A percentile compares a stretch with the other conserved stretches of the same genome.
phyloP scores from a whole-genome alignment of 2,329 filamentous ascomycete genomes.

The Pyrenophora tritici-repentis region DNA sequence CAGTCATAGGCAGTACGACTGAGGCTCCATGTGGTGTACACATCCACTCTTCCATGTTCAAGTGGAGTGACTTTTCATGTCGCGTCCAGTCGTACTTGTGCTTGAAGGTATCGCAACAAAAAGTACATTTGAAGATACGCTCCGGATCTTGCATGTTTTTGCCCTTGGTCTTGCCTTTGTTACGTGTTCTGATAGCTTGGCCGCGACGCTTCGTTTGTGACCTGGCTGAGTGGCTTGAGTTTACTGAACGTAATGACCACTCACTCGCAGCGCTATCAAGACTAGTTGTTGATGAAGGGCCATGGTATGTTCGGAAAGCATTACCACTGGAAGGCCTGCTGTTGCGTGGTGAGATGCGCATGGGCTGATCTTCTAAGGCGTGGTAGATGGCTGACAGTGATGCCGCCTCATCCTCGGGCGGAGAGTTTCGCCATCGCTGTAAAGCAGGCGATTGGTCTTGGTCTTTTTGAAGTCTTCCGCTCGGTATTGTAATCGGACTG shows the following conservation, averaged over 20 bases:
- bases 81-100: constrained; percentile 37
- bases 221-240: constrained; percentile 47
- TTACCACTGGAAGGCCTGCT: constrained; percentile 31
- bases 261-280: constrained; percentile 51
- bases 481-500: constrained; percentile 17
- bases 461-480: background rate
- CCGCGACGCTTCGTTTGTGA: constrained; percentile 50
- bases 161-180: constrained; percentile 7
- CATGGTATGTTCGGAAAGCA: constrained; percentile 39
- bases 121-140: constrained; percentile 36
- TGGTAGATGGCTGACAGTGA: constrained; percentile 65
- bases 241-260: constrained; percentile 55
- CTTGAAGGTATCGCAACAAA: constrained; percentile 38
- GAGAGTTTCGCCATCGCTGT: constrained; percentile 69
- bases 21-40: constrained; percentile 61
- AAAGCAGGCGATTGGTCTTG: constrained; percentile 48
- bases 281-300: constrained; percentile 53
- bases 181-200: constrained; percentile 11
- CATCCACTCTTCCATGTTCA: constrained; percentile 45
- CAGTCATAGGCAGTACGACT: constrained; percentile 58
- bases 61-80: constrained; percentile 36
- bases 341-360: constrained; percentile 8
- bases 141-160: constrained; percentile 16
- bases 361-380: constrained; percentile 52
- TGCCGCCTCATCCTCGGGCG: constrained; percentile 69